These are phyloP conservation scores for Solanum sejunctum DNA, from an alignment of 257 asterid genomes.

Conservation along the genomic window DNA sequence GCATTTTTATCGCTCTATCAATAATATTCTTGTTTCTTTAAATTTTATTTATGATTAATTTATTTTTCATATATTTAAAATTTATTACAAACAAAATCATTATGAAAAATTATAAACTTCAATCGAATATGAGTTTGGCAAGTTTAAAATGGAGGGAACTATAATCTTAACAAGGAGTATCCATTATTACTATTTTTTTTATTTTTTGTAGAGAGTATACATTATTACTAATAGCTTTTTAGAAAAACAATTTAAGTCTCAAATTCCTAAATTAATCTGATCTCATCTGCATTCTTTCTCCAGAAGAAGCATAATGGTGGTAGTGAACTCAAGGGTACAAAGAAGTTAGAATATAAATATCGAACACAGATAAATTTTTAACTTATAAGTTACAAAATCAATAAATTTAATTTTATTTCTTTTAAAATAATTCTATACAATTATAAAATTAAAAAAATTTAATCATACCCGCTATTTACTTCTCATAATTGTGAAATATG, in stretches of 20 bases:
- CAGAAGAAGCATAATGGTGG: no score
- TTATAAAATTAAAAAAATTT: not conserved
- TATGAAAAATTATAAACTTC: not conserved
- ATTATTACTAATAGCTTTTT: not conserved
- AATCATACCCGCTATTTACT: accelerated
- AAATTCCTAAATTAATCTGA: no score
- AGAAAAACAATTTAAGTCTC: not conserved
- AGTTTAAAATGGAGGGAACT: not conserved
- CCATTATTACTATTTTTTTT: not conserved
- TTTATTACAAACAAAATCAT: not conserved
- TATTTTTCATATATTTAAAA: no score
- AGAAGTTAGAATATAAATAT: accelerated
- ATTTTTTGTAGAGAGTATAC: not conserved
- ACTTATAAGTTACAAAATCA: accelerated
- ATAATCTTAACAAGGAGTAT: not conserved
- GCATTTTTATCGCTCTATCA: no score
- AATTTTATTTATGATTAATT: no score
- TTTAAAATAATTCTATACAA: accelerated
- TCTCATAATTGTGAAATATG: not conserved
- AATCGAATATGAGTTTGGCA: not conserved
- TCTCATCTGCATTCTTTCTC: no score
- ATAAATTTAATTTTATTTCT: not conserved
- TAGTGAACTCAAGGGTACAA: not conserved
- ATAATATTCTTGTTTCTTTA: no score
- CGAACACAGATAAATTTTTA: not conserved